Evolutionary conservation across 257 asterid species (phyloP).

Genomic region (Paulownia fortunei): DNA sequence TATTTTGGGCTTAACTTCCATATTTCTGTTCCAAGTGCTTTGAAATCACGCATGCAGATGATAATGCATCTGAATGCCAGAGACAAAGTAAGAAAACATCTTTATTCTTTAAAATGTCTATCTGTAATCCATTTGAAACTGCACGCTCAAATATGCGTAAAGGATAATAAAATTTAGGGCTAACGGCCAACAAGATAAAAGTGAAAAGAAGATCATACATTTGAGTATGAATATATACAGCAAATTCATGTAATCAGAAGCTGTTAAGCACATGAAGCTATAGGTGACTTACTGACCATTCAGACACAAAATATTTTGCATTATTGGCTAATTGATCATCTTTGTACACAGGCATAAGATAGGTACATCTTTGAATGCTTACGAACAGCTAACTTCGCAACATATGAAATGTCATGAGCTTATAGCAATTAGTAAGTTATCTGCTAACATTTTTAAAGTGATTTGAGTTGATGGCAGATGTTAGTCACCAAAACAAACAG

Average conservation of each 20-base stretch:
- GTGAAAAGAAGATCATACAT: background rate
- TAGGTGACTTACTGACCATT: slow-evolving; percentile 63
- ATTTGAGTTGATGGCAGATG: background rate
- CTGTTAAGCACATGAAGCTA: slow-evolving; percentile 40
- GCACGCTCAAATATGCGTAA: background rate
- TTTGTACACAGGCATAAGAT: background rate
- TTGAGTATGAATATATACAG: background rate
- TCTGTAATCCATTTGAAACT: background rate
- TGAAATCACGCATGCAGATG: background rate
- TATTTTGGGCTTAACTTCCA: background rate
- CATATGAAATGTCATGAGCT: background rate
- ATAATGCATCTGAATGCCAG: slow-evolving; percentile 4
- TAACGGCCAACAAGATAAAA: slow-evolving; percentile 31
- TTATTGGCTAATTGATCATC: slow-evolving; percentile 61
- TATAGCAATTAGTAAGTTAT: background rate
- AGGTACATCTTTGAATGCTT: background rate
- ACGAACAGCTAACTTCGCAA: background rate
- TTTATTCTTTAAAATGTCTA: background rate
- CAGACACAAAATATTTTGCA: slow-evolving; percentile 37
- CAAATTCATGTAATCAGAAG: slow-evolving; percentile 24
- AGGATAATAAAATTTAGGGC: slow-evolving; percentile 32
- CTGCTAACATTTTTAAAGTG: background rate
- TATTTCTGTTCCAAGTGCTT: background rate
- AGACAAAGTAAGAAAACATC: background rate
- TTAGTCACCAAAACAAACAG: background rate